Conservation (phyloP, 108 stramenopile genomes). For the Schizochytrium sp. region DNA sequence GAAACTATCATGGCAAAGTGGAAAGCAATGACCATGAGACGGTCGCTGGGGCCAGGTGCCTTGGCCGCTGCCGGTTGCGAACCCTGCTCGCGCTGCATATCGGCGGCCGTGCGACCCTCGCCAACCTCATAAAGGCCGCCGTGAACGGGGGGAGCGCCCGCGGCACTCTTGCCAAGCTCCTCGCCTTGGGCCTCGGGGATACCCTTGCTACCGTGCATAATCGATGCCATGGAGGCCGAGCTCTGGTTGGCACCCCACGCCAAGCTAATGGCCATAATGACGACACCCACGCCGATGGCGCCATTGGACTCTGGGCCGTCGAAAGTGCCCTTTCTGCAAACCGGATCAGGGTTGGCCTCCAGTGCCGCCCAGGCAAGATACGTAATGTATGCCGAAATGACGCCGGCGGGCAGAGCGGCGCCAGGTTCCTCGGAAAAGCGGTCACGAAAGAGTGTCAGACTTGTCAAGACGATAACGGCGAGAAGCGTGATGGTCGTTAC, state of each 20-base stretch:
- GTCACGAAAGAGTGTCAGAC: neutral
- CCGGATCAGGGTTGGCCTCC: neutral
- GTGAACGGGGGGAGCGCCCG: neutral
- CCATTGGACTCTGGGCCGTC: neutral
- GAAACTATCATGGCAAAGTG: neutral
- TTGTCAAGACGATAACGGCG: neutral
- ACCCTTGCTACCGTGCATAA: constrained; percentile 14
- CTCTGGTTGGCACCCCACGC: neutral
- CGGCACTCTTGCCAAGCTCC: neutral
- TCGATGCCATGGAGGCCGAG: neutral
- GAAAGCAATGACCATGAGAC: neutral
- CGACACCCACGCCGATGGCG: neutral
- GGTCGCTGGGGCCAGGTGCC: neutral
- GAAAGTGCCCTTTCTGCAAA: neutral
- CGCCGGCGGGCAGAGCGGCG: neutral
- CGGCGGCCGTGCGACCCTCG: neutral
- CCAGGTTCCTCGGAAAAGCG: neutral
- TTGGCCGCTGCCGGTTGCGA: neutral
- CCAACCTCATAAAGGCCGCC: neutral
- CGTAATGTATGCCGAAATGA: neutral
- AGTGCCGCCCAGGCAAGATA: constrained; percentile 8
- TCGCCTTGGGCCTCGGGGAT: neutral
- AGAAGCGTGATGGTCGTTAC: neutral
- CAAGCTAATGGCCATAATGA: neutral
- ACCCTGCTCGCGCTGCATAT: neutral